phyloP scores from a whole-genome alignment of 139 green algal genomes.

The Chlorella vulgaris region DNA sequence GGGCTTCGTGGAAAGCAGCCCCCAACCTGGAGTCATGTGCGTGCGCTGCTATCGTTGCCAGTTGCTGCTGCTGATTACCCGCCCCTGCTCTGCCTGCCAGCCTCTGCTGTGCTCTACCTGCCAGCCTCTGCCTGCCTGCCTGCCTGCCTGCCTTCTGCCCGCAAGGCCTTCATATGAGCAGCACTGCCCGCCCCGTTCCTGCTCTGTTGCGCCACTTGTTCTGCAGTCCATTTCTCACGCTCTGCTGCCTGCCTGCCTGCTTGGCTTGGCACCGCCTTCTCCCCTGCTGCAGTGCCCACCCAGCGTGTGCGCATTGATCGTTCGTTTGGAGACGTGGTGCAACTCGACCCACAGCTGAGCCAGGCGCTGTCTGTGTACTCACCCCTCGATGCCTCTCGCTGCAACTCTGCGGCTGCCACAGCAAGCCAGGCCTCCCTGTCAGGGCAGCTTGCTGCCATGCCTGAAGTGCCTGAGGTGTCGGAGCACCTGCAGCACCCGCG shows the following conservation, averaged over 20 bases:
- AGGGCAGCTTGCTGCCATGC: too few species aligned
- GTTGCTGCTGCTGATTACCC: not conserved
- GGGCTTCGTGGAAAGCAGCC: not conserved
- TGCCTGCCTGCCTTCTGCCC: too few species aligned
- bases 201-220: not conserved
- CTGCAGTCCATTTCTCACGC: not conserved
- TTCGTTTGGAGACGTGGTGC: not conserved
- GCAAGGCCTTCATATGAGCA: too few species aligned
- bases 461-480: too few species aligned
- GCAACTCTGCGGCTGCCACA: not conserved
- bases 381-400: not conserved
- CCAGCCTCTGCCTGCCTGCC: too few species aligned
- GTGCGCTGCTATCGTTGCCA: not conserved
- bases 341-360: constrained; percentile 8
- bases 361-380: constrained; percentile 14
- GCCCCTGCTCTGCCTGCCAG: not conserved
- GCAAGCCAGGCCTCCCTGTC: too few species aligned
- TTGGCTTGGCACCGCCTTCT: not conserved
- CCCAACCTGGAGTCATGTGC: not conserved
- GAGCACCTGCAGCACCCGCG: not conserved
- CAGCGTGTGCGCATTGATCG: constrained; percentile 9
- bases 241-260: not conserved
- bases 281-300: constrained; percentile 8
- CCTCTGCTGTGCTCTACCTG: not conserved
- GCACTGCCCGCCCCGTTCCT: too few species aligned